Base-by-base conservation (phyloP, 1,139 yeast genomes). In the Taiozyma onychis region DNA sequence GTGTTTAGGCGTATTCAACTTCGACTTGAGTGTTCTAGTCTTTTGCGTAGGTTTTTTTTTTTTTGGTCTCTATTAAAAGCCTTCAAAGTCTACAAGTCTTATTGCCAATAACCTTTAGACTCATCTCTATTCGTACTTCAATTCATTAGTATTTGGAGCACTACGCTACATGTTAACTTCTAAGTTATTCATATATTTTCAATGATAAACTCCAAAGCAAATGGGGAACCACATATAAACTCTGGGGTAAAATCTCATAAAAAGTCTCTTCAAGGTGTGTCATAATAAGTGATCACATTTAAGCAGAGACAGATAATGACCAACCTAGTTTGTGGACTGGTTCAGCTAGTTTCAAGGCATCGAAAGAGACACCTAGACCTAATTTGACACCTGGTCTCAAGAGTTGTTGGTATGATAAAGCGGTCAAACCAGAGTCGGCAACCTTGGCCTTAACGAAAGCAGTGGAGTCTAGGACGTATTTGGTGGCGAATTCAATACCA, bases 281-380 rank as follows among this genome's bases (percentile, higher is more conserved):
- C 34, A 30, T 4, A 13, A 16, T 24, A 18, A 37, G 41, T 37
- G 41, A 37, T 37, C 41, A 37, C 3, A 37, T 53, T 72, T 84
- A 89, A 70, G 96, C 95, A 65, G 93, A 77, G 78, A 91, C 91
- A 61, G 96, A 81, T 73, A 93, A 81, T 55, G 96, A 88, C 78
- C 88, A 80, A 75, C 99, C 99, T 67, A 93, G 80, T 84, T 95
- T 91, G 85, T 93, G 99, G 68, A 95, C 97, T 61, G 97, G 90
- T 80, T 91, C 97, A 71, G 90, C 85, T 70, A 93, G 82, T 76
- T 93, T 88, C 76, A 90, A 83, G 64, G 97, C 95, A 73, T 93
- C 97, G 74, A 95, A 86, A 61, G 96, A 89, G 67, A 96, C 86
- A 80, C 99, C 99, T 62, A 95, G 82, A 72, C 99, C 99, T 67